phyloP scores from a whole-genome alignment of 2,329 filamentous ascomycete species.

The Xylariales sp. region DNA sequence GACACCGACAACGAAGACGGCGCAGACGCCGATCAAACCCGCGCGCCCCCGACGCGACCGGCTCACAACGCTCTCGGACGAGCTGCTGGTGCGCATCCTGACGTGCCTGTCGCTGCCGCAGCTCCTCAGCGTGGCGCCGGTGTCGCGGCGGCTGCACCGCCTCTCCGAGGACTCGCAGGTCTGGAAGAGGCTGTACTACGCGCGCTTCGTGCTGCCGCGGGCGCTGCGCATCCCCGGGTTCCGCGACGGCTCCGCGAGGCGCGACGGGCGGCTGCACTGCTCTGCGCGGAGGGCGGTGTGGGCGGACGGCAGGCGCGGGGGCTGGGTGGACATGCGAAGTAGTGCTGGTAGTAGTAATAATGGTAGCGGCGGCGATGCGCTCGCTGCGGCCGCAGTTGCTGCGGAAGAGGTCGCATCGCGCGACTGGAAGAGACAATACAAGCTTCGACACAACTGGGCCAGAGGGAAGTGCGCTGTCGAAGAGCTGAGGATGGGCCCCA shows the following conservation, averaged over 20 bases:
- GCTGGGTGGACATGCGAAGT: conserved; percentile 49
- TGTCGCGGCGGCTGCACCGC: conserved; percentile 71
- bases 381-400: too few species aligned
- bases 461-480: conserved; percentile 75
- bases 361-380: too few species aligned
- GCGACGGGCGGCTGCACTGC: conserved; percentile 36
- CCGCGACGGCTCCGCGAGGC: conserved; percentile 28
- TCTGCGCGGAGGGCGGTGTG: conserved; percentile 38
- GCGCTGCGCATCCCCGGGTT: conserved; percentile 71
- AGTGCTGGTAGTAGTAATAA: conserved; percentile 31
- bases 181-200: conserved; percentile 88
- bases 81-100: conserved; percentile 80
- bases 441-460: conserved; percentile 86
- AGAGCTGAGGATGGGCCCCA: conserved; percentile 64
- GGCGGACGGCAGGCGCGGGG: conserved; percentile 40
- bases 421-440: conserved; percentile 66
- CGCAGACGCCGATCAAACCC: too few species aligned
- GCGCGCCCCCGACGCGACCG: too few species aligned
- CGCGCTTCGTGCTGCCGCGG: conserved; percentile 78
- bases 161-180: conserved; percentile 79
- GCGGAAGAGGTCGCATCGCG: too few species aligned
- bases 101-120: conserved; percentile 67
- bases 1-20: too few species aligned
- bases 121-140: conserved; percentile 57
- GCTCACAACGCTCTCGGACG: conserved; percentile 75